Percentiles rank a stretch among this genome's conserved stretches.
These are phyloP conservation scores for Metschnikowia kofuensis DNA, from an alignment of 805 yeast species.

Conservation along the genomic window DNA sequence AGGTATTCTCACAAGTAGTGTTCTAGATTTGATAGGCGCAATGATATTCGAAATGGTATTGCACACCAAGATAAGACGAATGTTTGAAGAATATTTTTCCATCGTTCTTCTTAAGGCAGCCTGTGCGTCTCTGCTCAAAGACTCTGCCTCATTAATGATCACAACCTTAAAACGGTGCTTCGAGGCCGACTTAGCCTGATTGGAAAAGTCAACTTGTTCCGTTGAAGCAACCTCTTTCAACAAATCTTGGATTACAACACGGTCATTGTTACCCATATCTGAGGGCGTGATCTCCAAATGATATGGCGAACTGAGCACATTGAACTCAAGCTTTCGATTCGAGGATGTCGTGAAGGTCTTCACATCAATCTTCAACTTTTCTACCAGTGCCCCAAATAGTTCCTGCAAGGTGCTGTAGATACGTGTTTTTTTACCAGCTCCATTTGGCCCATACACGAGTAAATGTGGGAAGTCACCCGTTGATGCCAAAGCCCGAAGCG, in stretches of 20 bases:
- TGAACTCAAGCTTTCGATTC: slow-evolving; percentile 81
- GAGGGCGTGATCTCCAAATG: slow-evolving; percentile 96
- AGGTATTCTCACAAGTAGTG: slow-evolving; percentile 81
- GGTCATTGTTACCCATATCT: slow-evolving; percentile 94
- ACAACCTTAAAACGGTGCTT: slow-evolving; percentile 70
- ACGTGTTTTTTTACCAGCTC: slow-evolving; percentile 96
- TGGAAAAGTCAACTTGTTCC: slow-evolving; percentile 83
- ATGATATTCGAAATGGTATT: slow-evolving; percentile 90
- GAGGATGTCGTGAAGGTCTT: slow-evolving; percentile 75
- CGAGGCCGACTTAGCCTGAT: slow-evolving; percentile 36
- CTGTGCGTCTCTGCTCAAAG: slow-evolving; percentile 88
- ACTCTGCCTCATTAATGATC: slow-evolving; percentile 87
- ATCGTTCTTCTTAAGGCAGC: slow-evolving; percentile 93
- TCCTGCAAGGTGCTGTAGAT: slow-evolving; percentile 75
- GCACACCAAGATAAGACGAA: slow-evolving; percentile 80
- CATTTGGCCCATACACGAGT: slow-evolving; percentile 91
- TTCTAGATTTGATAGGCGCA: slow-evolving; percentile 91
- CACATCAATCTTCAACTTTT: slow-evolving; percentile 80
- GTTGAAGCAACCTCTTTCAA: slow-evolving; percentile 93
- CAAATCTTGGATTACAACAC: slow-evolving; percentile 91
- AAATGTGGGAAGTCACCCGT: slow-evolving; percentile 92
- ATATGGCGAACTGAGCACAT: slow-evolving; percentile 85
- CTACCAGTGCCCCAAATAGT: slow-evolving; percentile 79
- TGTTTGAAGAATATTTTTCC: slow-evolving; percentile 89
- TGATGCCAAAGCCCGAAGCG: slow-evolving; percentile 56